A percentile compares a stretch with the other conserved stretches of the same genome.
phyloP scores from a whole-genome alignment of 768 basidiomycete species.

The Serpula lacrymans region DNA sequence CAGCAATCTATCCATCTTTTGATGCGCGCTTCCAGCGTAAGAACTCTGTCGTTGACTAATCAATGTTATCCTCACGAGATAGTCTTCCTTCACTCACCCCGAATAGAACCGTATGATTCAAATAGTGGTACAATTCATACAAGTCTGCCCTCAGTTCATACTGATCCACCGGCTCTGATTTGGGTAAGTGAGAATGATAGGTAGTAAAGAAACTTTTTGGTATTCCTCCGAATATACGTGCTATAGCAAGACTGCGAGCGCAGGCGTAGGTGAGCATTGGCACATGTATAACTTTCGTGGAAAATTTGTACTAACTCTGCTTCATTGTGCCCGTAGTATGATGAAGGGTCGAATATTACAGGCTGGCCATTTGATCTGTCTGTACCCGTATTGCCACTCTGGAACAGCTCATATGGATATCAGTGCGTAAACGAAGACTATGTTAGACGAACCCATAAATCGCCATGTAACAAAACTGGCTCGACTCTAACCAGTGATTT shows the following conservation, averaged over 20 bases:
- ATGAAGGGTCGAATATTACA: slow-evolving; percentile 75
- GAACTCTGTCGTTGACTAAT: slow-evolving; percentile 28
- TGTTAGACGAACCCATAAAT: slow-evolving; percentile 62
- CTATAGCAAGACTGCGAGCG: slow-evolving; percentile 60
- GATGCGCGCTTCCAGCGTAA: slow-evolving; percentile 53
- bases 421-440: slow-evolving; percentile 1
- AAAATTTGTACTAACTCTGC: slow-evolving; percentile 55
- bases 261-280: neutral
- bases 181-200: slow-evolving; percentile 63
- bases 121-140: slow-evolving; percentile 80
- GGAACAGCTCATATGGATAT: slow-evolving; percentile 1
- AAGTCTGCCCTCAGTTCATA: slow-evolving; percentile 62
- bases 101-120: slow-evolving; percentile 79
- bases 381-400: slow-evolving; percentile 75
- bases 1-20: slow-evolving; percentile 43
- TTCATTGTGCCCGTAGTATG: slow-evolving; percentile 79
- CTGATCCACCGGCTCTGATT: slow-evolving; percentile 60
- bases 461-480: slow-evolving; percentile 75
- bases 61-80: neutral
- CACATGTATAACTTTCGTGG: slow-evolving; percentile 5
- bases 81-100: slow-evolving; percentile 47
- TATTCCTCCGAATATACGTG: slow-evolving; percentile 79
- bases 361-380: slow-evolving; percentile 53
- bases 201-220: slow-evolving; percentile 57
- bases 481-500: slow-evolving; percentile 50